phyloP scores from a whole-genome alignment of 768 basidiomycete species.

The Paxillus rubicundulus region DNA sequence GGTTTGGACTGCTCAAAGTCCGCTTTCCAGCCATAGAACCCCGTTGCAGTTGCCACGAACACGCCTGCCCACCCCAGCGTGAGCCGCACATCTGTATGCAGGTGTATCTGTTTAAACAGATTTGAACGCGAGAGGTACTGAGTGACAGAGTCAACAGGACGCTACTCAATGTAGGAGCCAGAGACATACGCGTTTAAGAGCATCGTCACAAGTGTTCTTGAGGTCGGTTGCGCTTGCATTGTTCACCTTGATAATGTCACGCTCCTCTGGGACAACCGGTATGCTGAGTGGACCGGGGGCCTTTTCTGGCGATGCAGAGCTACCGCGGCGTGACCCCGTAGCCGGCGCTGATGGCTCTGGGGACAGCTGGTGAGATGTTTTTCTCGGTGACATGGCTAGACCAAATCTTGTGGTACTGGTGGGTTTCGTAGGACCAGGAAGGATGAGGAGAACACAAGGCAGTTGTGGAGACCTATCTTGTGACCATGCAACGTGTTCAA shows the following conservation, averaged over 20 bases:
- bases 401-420: background rate
- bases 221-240: conserved; percentile 55
- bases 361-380: conserved; percentile 10
- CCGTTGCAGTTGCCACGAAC: conserved; percentile 76
- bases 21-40: conserved; percentile 80
- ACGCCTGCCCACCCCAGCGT: conserved; percentile 85
- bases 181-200: conserved; percentile 74
- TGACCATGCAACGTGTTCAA: conserved; percentile 21
- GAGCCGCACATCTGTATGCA: conserved; percentile 87
- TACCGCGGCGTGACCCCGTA: conserved; percentile 25
- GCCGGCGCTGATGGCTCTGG: conserved; percentile 11
- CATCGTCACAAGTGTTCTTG: conserved; percentile 82
- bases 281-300: conserved; percentile 57
- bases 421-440: background rate
- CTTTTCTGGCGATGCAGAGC: conserved; percentile 31
- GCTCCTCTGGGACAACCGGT: conserved; percentile 39
- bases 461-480: background rate
- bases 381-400: conserved; percentile 21
- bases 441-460: background rate
- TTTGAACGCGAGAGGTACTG: conserved; percentile 80
- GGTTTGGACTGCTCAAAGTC: conserved; percentile 90
- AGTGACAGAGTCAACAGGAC: background rate
- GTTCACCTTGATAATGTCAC: conserved; percentile 62
- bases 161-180: background rate
- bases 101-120: conserved; percentile 81